phyloP scores from a whole-genome alignment of 2,329 filamentous ascomycete genomes.

The Diplodia corticola region DNA sequence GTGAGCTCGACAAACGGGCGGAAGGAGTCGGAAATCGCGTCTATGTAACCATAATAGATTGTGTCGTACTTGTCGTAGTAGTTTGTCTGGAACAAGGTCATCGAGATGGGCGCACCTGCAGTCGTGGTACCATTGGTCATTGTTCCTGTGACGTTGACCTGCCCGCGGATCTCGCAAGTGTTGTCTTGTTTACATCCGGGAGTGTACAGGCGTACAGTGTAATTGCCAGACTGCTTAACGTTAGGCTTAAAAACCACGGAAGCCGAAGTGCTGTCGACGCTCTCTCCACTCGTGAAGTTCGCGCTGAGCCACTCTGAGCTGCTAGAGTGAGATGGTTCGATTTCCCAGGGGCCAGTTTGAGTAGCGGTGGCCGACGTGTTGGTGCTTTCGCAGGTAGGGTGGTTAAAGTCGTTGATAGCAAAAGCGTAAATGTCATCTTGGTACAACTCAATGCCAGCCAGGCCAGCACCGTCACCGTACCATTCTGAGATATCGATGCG shows the following conservation, averaged over 20 bases:
- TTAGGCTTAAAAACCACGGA: conserved; percentile 80
- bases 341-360: conserved; percentile 71
- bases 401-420: conserved; percentile 84
- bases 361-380: conserved; percentile 65
- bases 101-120: conserved; percentile 50
- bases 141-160: conserved; percentile 75
- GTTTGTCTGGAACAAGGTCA: conserved; percentile 82
- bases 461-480: conserved; percentile 81
- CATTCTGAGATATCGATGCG: conserved; percentile 82
- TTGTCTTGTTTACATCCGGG: conserved; percentile 83
- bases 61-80: conserved; percentile 95
- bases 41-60: conserved; percentile 82
- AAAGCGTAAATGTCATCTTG: conserved; percentile 83
- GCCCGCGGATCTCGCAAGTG: conserved; percentile 73
- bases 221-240: conserved; percentile 86
- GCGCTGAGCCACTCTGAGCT: conserved; percentile 76
- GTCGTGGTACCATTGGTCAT: conserved; percentile 54
- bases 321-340: conserved; percentile 67
- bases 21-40: conserved; percentile 71
- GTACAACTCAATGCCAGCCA: conserved; percentile 84
- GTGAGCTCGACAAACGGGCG: conserved; percentile 77
- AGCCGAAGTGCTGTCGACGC: conserved; percentile 44
- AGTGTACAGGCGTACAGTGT: conserved; percentile 87
- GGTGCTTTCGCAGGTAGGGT: conserved; percentile 73
- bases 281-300: conserved; percentile 49